Base-by-base conservation (phyloP, 169 alveolate genomes). In the Plasmodium vivax region DNA sequence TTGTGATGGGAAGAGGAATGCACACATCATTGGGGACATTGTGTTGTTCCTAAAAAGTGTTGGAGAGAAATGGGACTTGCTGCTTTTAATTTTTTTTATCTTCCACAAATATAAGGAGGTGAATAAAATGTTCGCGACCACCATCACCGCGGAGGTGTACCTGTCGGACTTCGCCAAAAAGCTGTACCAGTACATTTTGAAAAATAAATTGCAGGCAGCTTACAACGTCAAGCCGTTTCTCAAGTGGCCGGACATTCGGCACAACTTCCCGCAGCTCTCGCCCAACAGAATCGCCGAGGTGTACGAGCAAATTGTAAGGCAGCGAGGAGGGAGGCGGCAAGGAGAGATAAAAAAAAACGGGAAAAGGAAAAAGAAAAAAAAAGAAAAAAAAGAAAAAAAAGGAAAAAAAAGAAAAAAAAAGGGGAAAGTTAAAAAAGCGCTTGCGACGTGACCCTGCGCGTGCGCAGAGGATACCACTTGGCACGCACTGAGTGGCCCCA, bases 211-310 rank as follows among this genome's bases (percentile, higher is more conserved):
- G 72, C 94, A 80, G 82, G 23, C 81, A 14, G 43, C 91, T 19
- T 80, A 88, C 62, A 88, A 74, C n/a, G 82, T 88, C 16, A 88
- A 80, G 71, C 94, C 94, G 75, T 88, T 88, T 80, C 72, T 88
- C 56, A 88, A 88, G 73, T 88, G 94, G 94, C 94, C 94, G 58
- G 90, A 88, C 80, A 88, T 88, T 80, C 81, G 82, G 56, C 88
- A 88, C 56, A 79, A 88, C 90, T 88, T 88, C 16, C 94, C 94
- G 6, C 43, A 79, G 3, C 68, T 88, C 36, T 41, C 91, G n/a
- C 51, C 56, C 23, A 79, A 27, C 54, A 77, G 84, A 68, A 88
- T 88, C 47, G 73, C 36, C 47, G 94, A 88, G 47, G 56, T 88
- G 62, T 88, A 88, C 79, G 94, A 88, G 58, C 90, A 88, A 80